These are phyloP conservation scores for Orbilia ellipsospora DNA, from an alignment of 2,329 filamentous ascomycete genomes.

Conservation along the genomic window DNA sequence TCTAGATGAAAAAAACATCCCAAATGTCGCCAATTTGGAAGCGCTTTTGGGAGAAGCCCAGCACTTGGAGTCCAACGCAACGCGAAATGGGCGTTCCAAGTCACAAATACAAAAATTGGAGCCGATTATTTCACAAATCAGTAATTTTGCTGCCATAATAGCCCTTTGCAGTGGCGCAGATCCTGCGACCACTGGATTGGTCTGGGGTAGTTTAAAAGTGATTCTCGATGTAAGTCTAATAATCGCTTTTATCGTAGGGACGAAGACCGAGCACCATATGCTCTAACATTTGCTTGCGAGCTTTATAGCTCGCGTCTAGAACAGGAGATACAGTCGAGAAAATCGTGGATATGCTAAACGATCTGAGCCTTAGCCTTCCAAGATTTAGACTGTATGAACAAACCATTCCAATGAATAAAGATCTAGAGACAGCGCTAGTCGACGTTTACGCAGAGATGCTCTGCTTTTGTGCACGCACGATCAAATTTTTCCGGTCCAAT, in stretches of 20 bases:
- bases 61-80: constrained; percentile 21
- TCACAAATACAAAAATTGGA: constrained; percentile 19
- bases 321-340: constrained; percentile 24
- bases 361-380: constrained; percentile 60
- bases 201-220: constrained; percentile 60
- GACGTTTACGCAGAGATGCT: constrained; percentile 61
- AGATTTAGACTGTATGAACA: constrained; percentile 59
- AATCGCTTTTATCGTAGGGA: neutral
- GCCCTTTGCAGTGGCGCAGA: constrained; percentile 59
- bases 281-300: too few relatives aligned
- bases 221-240: constrained; percentile 59
- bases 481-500: constrained; percentile 60
- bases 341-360: constrained; percentile 59
- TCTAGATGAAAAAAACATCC: constrained; percentile 14
- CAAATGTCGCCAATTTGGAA: constrained; percentile 15
- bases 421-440: constrained; percentile 59
- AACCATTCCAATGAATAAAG: constrained; percentile 58
- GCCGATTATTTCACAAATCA: constrained; percentile 47
- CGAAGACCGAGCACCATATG: too few relatives aligned
- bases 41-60: constrained; percentile 18
- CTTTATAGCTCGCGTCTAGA: constrained; percentile 5
- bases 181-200: constrained; percentile 58
- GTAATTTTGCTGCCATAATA: constrained; percentile 60
- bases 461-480: constrained; percentile 61
- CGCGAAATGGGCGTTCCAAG: constrained; percentile 1